Conservation (phyloP, 2,329 filamentous ascomycete genomes). For the Hymenoscyphus albidus region DNA sequence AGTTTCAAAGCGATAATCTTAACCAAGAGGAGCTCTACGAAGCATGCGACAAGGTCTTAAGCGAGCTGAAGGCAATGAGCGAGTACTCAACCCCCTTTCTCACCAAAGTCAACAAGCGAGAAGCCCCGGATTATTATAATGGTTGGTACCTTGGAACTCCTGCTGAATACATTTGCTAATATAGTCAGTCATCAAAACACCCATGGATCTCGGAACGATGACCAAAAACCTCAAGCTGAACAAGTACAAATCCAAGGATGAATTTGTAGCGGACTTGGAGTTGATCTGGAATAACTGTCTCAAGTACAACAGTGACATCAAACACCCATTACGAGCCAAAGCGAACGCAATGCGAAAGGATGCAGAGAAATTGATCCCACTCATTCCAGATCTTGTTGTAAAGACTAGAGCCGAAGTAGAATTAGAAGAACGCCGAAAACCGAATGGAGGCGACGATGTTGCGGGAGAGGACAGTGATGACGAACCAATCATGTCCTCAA, state of each 20-base stretch:
- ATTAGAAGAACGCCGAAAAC: conserved; percentile 77
- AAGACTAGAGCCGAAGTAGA: conserved; percentile 92
- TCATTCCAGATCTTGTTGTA: conserved; percentile 91
- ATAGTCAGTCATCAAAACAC: conserved; percentile 80
- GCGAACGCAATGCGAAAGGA: conserved; percentile 96
- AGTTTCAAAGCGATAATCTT: conserved; percentile 97
- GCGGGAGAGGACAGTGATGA: conserved; percentile 90
- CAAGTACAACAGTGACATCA: conserved; percentile 88
- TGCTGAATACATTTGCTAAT: conserved; percentile 3
- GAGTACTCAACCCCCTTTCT: conserved; percentile 97
- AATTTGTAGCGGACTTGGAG: conserved; percentile 90
- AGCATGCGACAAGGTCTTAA: conserved; percentile 92
- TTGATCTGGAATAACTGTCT: conserved; percentile 97
- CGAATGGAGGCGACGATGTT: conserved; percentile 79
- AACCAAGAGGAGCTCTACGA: conserved; percentile 98
- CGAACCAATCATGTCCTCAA: conserved; percentile 96
- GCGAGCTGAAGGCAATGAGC: conserved; percentile 93
- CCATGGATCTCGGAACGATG: conserved; percentile 97
- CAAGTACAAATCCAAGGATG: conserved; percentile 81
- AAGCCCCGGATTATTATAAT: conserved; percentile 91
- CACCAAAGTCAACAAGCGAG: conserved; percentile 91
- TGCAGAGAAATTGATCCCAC: conserved; percentile 89
- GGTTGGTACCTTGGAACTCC: conserved; percentile 52
- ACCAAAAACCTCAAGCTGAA: conserved; percentile 90
- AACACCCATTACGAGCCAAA: conserved; percentile 84